Evolutionary conservation across 306 rosid genomes (phyloP).

Genomic region (Dryas octopetala): DNA sequence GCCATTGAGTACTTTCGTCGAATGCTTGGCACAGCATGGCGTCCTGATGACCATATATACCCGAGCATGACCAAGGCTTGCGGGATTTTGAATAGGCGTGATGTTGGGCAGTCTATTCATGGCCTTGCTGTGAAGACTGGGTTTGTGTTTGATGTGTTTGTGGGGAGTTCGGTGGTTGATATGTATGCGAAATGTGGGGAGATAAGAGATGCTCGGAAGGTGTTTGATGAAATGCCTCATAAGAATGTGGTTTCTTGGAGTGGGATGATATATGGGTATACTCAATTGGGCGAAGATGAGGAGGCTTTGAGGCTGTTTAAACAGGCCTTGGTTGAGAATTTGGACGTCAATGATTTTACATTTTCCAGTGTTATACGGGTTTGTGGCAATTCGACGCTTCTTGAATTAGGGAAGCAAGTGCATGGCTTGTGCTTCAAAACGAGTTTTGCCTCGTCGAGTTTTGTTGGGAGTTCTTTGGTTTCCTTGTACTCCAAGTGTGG

Average conservation of each 20-base stretch:
- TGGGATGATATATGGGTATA: conserved; percentile 77
- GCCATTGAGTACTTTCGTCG: conserved; percentile 60
- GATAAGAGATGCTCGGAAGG: conserved; percentile 39
- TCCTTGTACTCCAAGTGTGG: conserved; percentile 77
- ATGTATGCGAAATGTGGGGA: conserved; percentile 67
- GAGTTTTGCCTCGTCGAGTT: conserved; percentile 61
- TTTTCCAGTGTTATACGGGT: conserved; percentile 75
- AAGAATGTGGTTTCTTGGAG: conserved; percentile 84
- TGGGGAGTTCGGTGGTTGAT: conserved; percentile 68
- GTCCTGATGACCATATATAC: conserved; percentile 63
- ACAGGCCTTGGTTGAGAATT: conserved; percentile 39
- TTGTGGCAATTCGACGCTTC: conserved; percentile 58
- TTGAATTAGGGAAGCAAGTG: conserved; percentile 71
- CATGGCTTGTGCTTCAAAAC: conserved; percentile 78
- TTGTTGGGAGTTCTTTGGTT: conserved; percentile 78
- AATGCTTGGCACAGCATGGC: conserved; percentile 51
- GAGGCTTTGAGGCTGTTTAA: conserved; percentile 66
- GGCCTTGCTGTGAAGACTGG: conserved; percentile 57
- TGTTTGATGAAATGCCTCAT: conserved; percentile 74
- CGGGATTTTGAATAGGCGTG: conserved; percentile 45
- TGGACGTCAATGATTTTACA: conserved; percentile 75
- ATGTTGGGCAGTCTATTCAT: conserved; percentile 49
- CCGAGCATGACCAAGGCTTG: conserved; percentile 73
- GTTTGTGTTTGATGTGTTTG: conserved; percentile 54
- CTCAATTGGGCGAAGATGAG: conserved; percentile 59